Conservation (phyloP, 2,329 filamentous ascomycete genomes). For the Aspergillus ochraceoroseus region DNA sequence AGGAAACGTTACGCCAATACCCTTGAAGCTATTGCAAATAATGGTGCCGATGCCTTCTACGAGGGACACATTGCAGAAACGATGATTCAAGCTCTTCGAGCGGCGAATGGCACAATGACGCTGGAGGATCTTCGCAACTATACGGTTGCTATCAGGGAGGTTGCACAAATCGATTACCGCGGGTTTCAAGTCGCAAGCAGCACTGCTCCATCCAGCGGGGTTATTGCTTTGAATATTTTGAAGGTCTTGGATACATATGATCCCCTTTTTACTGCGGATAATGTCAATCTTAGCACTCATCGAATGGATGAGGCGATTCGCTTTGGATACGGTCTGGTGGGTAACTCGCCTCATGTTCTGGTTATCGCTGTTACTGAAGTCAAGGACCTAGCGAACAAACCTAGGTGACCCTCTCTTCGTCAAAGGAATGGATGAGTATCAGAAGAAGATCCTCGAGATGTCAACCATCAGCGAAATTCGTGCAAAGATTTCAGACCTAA, state of each 20-base stretch:
- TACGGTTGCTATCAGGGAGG: constrained; percentile 58
- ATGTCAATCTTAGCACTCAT: constrained; percentile 67
- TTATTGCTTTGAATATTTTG: constrained; percentile 67
- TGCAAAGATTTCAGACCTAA: constrained; percentile 63
- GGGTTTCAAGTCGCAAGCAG: constrained; percentile 61
- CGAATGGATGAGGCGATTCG: constrained; percentile 81
- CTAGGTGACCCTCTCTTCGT: constrained; percentile 81
- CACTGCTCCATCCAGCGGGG: constrained; percentile 73
- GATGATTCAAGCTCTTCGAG: constrained; percentile 64
- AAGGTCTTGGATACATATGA: constrained; percentile 79
- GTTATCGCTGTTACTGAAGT: constrained; percentile 12
- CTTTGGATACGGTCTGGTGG: constrained; percentile 69
- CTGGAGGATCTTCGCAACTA: constrained; percentile 72
- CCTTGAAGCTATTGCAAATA: constrained; percentile 67
- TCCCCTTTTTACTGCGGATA: constrained; percentile 54
- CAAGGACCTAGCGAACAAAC: constrained; percentile 54
- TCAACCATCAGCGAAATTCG: constrained; percentile 57
- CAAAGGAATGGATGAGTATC: constrained; percentile 56
- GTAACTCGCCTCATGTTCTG: neutral
- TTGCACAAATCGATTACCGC: constrained; percentile 61
- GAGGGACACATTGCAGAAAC: constrained; percentile 65
- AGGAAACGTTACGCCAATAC: constrained; percentile 75
- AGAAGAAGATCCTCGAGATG: constrained; percentile 62
- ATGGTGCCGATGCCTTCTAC: constrained; percentile 72
- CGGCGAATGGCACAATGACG: constrained; percentile 77